These are phyloP conservation scores for Wickerhamiella occidentalis DNA, from an alignment of 805 yeast species.

Conservation along the genomic window DNA sequence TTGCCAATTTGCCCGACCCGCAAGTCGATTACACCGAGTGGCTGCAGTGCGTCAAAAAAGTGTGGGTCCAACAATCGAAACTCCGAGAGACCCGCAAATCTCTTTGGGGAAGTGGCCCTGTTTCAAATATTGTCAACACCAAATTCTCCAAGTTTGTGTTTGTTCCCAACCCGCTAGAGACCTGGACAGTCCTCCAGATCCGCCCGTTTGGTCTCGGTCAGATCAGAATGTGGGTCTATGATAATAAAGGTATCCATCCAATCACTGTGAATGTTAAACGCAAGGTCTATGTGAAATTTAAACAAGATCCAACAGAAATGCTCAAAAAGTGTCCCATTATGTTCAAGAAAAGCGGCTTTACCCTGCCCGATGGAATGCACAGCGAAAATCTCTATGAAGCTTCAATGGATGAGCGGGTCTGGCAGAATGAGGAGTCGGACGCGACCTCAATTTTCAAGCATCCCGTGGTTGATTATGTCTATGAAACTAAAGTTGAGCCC, in stretches of 20 bases:
- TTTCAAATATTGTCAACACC: conserved; percentile 45
- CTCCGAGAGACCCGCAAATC: conserved; percentile 60
- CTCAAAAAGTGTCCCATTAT: conserved; percentile 18
- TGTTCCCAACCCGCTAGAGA: conserved; percentile 18
- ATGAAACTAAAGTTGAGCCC: conserved; percentile 59
- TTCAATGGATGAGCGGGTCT: conserved; percentile 55
- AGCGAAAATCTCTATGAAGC: conserved; percentile 44
- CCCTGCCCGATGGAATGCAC: conserved; percentile 55
- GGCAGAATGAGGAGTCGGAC: conserved; percentile 42
- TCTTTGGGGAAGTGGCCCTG: conserved; percentile 59
- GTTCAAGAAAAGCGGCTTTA: conserved; percentile 45
- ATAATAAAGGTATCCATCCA: conserved; percentile 61
- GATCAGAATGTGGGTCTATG: conserved; percentile 55
- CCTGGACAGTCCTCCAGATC: conserved; percentile 80
- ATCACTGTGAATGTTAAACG: conserved; percentile 66
- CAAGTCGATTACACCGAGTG: conserved; percentile 34
- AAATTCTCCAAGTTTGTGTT: conserved; percentile 46
- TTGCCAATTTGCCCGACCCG: conserved; percentile 22
- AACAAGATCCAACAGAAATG: conserved; percentile 21
- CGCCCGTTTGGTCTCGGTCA: conserved; percentile 54
- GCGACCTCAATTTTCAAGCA: conserved; percentile 49
- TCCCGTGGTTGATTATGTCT: conserved; percentile 51
- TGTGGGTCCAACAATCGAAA: conserved; percentile 71
- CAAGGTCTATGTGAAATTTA: conserved; percentile 55
- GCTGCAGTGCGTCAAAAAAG: conserved; percentile 65